Evolutionary conservation across 1,284 basidiomycete species (phyloP).

Genomic region (Trichosporon faecale): DNA sequence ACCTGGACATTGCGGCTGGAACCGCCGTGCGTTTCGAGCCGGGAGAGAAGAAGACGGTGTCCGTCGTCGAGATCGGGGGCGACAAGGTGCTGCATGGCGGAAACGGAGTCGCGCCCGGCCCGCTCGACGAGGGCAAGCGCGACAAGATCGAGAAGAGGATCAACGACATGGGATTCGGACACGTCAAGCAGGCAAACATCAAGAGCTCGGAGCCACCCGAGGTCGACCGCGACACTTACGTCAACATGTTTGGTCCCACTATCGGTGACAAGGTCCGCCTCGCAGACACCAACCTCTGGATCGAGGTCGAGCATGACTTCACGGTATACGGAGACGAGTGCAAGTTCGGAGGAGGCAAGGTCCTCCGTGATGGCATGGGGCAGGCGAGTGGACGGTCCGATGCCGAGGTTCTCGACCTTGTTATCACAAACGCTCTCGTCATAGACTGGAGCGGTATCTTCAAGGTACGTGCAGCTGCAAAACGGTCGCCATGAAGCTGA

Average conservation of each 20-base stretch:
- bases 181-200: slow-evolving; percentile 41
- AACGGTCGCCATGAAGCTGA: neutral
- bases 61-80: slow-evolving; percentile 76
- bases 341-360: slow-evolving; percentile 96
- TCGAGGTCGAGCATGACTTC: slow-evolving; percentile 84
- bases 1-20: slow-evolving; percentile 81
- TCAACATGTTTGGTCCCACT: slow-evolving; percentile 93
- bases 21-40: slow-evolving; percentile 97
- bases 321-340: slow-evolving; percentile 77
- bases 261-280: slow-evolving; percentile 83
- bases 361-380: slow-evolving; percentile 94
- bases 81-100: slow-evolving; percentile 72
- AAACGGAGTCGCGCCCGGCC: slow-evolving; percentile 68
- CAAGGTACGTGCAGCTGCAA: slow-evolving; percentile 60
- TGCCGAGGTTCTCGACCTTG: slow-evolving; percentile 73
- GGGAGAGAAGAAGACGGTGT: slow-evolving; percentile 80
- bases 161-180: slow-evolving; percentile 42
- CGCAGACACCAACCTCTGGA: slow-evolving; percentile 87
- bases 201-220: slow-evolving; percentile 32
- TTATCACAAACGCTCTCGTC: slow-evolving; percentile 92
- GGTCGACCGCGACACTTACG: slow-evolving; percentile 59
- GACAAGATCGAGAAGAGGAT: slow-evolving; percentile 21
- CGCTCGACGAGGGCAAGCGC: slow-evolving; percentile 38
- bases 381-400: slow-evolving; percentile 76
- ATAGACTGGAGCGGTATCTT: slow-evolving; percentile 94